phyloP scores from a whole-genome alignment of 208 protist genomes.

The Leishmania tarentolae region DNA sequence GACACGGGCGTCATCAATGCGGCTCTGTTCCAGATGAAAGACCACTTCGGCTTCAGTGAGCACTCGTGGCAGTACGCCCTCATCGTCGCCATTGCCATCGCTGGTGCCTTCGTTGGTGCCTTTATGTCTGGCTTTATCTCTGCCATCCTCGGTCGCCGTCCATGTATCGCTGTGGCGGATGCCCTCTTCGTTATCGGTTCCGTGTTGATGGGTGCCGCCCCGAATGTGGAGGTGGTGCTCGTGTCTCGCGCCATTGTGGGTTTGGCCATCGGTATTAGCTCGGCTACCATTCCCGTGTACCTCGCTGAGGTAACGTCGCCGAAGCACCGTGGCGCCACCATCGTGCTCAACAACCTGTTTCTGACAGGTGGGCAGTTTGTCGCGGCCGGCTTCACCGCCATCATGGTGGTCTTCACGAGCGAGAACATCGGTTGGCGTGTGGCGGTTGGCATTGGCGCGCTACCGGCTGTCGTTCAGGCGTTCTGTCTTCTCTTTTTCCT shows the following conservation, averaged over 20 bases:
- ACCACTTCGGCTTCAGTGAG: conserved; percentile 82
- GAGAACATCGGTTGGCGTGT: conserved; percentile 89
- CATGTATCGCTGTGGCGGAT: conserved; percentile 73
- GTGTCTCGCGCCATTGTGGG: conserved; percentile 86
- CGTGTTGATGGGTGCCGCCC: conserved; percentile 72
- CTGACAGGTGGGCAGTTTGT: conserved; percentile 88
- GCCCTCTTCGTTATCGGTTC: conserved; percentile 85
- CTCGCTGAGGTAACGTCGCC: conserved; percentile 86
- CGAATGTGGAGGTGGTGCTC: conserved; percentile 67
- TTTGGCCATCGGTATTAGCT: conserved; percentile 85
- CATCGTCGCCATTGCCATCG: conserved; percentile 88
- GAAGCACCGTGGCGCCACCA: conserved; percentile 73
- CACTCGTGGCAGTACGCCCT: conserved; percentile 81
- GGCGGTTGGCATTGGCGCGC: conserved; percentile 80
- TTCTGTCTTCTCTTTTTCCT: conserved; percentile 79
- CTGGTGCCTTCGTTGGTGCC: conserved; percentile 85
- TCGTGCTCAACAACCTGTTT: conserved; percentile 91
- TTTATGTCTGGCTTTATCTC: conserved; percentile 75
- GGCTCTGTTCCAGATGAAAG: conserved; percentile 92
- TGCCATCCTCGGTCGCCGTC: conserved; percentile 70
- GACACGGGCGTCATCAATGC: conserved; percentile 93
- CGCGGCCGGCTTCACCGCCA: conserved; percentile 63
- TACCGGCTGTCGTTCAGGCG: conserved; percentile 85
- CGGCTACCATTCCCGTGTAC: conserved; percentile 92
- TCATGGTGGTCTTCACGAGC: conserved; percentile 74